A percentile compares a stretch with the other conserved stretches of the same genome.
phyloP scores from a whole-genome alignment of 495 filamentous ascomycete species.

The Trichoderma reesei region DNA sequence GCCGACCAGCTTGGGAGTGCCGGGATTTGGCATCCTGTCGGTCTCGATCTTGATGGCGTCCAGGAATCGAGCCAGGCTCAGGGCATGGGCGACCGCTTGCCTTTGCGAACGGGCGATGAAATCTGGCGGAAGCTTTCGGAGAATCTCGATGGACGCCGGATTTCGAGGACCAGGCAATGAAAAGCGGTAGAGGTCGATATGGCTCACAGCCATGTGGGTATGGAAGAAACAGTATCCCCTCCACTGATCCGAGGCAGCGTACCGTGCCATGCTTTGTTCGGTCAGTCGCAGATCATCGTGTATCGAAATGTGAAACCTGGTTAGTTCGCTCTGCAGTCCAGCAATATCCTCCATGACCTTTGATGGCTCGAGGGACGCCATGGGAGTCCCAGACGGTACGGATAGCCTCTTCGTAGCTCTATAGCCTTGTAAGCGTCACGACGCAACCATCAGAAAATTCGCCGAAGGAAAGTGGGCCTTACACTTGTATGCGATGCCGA shows the following conservation, averaged over 20 bases:
- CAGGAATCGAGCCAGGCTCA: slow-evolving; percentile 11
- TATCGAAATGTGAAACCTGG: slow-evolving; percentile 9
- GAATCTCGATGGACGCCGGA: not conserved
- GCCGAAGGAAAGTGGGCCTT: not conserved
- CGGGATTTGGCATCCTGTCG: not conserved
- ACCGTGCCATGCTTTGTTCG: slow-evolving; percentile 12
- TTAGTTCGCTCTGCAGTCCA: slow-evolving; percentile 12
- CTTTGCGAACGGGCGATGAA: slow-evolving; percentile 13
- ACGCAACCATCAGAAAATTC: not conserved
- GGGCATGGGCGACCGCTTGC: slow-evolving; percentile 13
- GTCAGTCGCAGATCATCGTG: slow-evolving; percentile 11
- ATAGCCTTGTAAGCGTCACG: not conserved
- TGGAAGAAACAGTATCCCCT: slow-evolving; percentile 15
- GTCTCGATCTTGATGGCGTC: slow-evolving; percentile 8
- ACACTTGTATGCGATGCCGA: slow-evolving; percentile 9
- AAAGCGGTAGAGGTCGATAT: slow-evolving; percentile 16
- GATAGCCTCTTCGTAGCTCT: slow-evolving; percentile 2
- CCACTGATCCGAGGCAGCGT: slow-evolving; percentile 2
- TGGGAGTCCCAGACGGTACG: not conserved
- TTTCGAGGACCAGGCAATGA: slow-evolving; percentile 12
- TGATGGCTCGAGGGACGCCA: slow-evolving; percentile 10
- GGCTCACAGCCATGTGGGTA: slow-evolving; percentile 14
- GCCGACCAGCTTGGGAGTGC: not conserved
- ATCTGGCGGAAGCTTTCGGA: slow-evolving; percentile 10
- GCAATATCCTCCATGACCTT: slow-evolving; percentile 13